Evolutionary conservation across 805 yeast genomes (phyloP), one percentile per base, ranked within the genome.

Genomic region (Starmerella stigmatis): DNA sequence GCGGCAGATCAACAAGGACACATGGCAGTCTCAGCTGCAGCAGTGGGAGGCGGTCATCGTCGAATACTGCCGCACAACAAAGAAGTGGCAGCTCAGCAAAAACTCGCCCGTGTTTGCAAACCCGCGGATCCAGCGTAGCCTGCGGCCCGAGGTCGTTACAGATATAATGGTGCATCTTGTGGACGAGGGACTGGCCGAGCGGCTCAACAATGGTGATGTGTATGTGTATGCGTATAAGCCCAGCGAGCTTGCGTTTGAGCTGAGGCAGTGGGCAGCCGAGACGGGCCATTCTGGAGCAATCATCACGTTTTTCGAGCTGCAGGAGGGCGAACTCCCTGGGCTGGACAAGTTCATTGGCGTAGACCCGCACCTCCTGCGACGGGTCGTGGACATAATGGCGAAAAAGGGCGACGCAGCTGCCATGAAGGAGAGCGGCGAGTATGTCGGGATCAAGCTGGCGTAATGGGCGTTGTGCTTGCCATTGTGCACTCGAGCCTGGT

Each of bases 201-300:
- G 75, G 65, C 63, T 72, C 4, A 65, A 71, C 49, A 60, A 65
- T 13, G 22, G 48, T 19, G 52, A 34, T 16, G 56, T 65, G 5
- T 61, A 74, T 32, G 68, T 88, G 3, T 75, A 76, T 51, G 84
- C 94, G 86, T 73, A 77, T 49, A 66, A 75, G 15, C 68, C 86
- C 46, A 72, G 80, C 55, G 75, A 75, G 53, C 73, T 96, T 92
- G 75, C 78, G 31, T 65, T 75, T 40, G 56, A 69, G 53, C 56
- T 88, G 41, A 58, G 75, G 59, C 81, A 78, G 58, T 74, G 84
- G 88, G 64, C 76, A n/a, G 88, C 82, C 44, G 65, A 69, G 17
- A 75, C 89, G 0, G 95, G 95, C 0, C 94, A 86, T 57, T 66
- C 72, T 44, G 83, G 84, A 5, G 69, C 80, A 1, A 80, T 89